Evolutionary conservation across 345 rosid genomes (phyloP).

Genomic region (Cochlearia excelsa): DNA sequence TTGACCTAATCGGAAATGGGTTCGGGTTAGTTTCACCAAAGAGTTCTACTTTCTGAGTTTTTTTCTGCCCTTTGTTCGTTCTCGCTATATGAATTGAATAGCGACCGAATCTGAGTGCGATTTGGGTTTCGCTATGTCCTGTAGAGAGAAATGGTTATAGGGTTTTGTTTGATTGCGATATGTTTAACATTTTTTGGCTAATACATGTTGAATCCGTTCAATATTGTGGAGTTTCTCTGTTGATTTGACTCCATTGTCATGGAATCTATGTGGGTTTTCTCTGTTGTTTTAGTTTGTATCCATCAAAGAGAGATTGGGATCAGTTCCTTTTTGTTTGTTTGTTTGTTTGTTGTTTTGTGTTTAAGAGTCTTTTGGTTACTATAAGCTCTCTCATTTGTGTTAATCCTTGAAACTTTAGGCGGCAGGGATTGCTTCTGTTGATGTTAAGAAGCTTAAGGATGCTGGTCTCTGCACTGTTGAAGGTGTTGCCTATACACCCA

Average conservation of each 20-base stretch:
- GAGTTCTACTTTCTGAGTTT: not conserved
- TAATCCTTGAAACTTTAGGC: constrained; percentile 44
- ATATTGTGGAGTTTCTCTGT: not conserved
- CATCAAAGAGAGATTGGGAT: not conserved
- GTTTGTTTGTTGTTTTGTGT: not conserved
- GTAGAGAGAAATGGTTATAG: not conserved
- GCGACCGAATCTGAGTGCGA: constrained; percentile 7
- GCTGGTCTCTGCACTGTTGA: constrained; percentile 95
- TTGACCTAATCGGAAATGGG: constrained; percentile 26
- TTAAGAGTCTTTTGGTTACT: not conserved
- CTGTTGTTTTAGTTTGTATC: not conserved
- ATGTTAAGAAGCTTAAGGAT: constrained; percentile 88
- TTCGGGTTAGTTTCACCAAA: constrained; percentile 23
- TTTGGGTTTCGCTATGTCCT: constrained; percentile 18
- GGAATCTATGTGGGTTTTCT: not conserved
- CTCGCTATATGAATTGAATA: not conserved
- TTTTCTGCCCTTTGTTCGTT: constrained; percentile 4
- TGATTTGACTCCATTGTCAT: constrained; percentile 2
- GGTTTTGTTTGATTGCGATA: constrained; percentile 16
- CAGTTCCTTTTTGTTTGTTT: no score
- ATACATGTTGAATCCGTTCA: constrained; percentile 1
- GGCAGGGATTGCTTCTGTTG: constrained; percentile 82
- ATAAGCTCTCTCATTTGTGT: constrained; percentile 16
- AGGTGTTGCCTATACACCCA: constrained; percentile 80
- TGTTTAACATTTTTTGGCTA: constrained; percentile 7